Evolutionary conservation across 2,329 filamentous ascomycete species (phyloP).

Genomic region (Trichophyton equinum): DNA sequence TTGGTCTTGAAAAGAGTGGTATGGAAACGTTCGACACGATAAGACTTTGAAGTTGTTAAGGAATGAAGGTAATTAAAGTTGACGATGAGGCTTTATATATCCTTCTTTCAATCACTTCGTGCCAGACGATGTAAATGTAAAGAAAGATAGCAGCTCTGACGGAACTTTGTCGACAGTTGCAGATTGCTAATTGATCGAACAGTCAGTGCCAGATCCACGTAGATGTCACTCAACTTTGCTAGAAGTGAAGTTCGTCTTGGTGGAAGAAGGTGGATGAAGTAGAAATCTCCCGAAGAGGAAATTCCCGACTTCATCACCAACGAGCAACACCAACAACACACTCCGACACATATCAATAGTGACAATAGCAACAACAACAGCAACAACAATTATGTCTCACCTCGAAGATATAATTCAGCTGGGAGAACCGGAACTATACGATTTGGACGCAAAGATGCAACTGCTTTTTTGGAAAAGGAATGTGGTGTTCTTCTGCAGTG

Average conservation of each 20-base stretch:
- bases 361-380: background rate
- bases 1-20: background rate
- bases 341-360: background rate
- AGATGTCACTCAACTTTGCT: background rate
- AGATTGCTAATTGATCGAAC: conserved; percentile 1
- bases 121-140: background rate
- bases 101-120: background rate
- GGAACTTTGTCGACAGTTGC: conserved; percentile 4
- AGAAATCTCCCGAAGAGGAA: background rate
- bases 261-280: background rate
- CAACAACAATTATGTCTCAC: background rate
- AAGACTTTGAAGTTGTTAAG: background rate
- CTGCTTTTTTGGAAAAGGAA: background rate
- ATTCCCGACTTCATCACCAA: background rate
- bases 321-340: background rate
- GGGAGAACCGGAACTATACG: background rate
- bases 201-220: background rate
- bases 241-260: background rate
- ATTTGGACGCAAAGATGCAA: background rate
- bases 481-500: background rate
- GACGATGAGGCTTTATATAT: conserved; percentile 1
- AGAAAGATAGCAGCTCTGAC: background rate
- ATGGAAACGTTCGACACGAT: conserved; percentile 2
- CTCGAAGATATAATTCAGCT: background rate
- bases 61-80: background rate